Percentiles rank a stretch among this genome's conserved stretches.
Conservation (phyloP, 495 filamentous ascomycete species). For the Penicillium mononematosum region DNA sequence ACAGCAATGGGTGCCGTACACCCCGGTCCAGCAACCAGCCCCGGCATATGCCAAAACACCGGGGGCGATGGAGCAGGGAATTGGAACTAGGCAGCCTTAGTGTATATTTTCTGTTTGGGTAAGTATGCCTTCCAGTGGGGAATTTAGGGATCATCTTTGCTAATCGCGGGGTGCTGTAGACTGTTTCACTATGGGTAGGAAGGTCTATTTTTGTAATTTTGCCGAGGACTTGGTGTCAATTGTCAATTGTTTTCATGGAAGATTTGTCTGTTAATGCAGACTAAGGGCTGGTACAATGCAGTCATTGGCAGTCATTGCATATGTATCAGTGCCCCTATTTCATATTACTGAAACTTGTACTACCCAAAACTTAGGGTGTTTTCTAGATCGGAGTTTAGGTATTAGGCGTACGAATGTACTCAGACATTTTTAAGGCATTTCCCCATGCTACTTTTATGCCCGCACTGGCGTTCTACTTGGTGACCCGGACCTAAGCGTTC, state of each 20-base stretch:
- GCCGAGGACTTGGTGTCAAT: neutral
- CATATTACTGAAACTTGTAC: neutral
- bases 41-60: slow-evolving; percentile 8
- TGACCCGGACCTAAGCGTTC: neutral
- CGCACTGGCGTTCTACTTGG: too few relatives aligned
- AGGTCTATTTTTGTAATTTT: neutral
- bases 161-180: neutral
- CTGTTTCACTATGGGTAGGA: neutral
- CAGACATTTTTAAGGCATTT: neutral
- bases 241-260: neutral
- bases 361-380: neutral
- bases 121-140: neutral
- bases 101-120: neutral
- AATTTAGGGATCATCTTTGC: neutral
- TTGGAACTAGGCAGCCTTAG: neutral
- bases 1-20: slow-evolving; percentile 16
- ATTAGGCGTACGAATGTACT: neutral
- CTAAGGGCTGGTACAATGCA: neutral
- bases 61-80: slow-evolving; percentile 3
- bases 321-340: neutral
- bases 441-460: too few relatives aligned
- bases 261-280: neutral
- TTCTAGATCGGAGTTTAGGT: neutral
- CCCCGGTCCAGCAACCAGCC: slow-evolving; percentile 8
- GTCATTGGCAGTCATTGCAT: neutral